Base-by-base conservation (phyloP, 2,329 filamentous ascomycete genomes). In the Microsporum canis region DNA sequence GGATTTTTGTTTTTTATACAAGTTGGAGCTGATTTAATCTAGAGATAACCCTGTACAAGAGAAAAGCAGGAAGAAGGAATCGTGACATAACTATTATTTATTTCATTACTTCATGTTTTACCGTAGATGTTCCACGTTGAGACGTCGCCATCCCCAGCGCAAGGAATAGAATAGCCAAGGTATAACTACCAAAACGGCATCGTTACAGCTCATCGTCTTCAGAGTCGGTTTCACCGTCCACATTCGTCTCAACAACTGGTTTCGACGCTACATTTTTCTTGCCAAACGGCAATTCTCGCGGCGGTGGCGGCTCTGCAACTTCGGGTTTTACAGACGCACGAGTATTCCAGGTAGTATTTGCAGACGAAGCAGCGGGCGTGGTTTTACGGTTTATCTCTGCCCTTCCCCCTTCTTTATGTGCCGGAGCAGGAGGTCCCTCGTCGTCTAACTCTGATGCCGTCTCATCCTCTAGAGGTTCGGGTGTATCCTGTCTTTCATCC, bases 141-240 rank as follows among this genome's bases (percentile, higher is more conserved):
- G 7, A 6, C 41, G 5, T 29, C 33, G 55, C 5, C 55, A n/a
- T 57, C 55, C 29, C 14, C 12, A 10, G 17, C 4, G 39, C 39
- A 43, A 41, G 38, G 38, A 12, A n/a, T 14, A 49, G 31, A 3
- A 45, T 5, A 14, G 41, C 3, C 39, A 10, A 8, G 45, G 17
- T 23, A 23, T 12, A 29, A 31, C 6, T 14, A 12, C 27, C 43
- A 47, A 47, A 23, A 14, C 45, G 23, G 31, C 3, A 8, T 10
- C 45, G 45, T 66, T 57, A 76, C 58, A 76, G 61, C 62, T 77
- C 75, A 67, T 77, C 75, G 63, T 77, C 75, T 61, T 75, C 75
- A 7, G 71, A 74, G 58, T 72, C 74, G 36, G 62, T 68, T 58
- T 69, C 71, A 4, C 5, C 39, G 14, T 59, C 63, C 36, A 63